Evolutionary conservation across 345 rosid genomes (phyloP).

Genomic region (Citrus medica): DNA sequence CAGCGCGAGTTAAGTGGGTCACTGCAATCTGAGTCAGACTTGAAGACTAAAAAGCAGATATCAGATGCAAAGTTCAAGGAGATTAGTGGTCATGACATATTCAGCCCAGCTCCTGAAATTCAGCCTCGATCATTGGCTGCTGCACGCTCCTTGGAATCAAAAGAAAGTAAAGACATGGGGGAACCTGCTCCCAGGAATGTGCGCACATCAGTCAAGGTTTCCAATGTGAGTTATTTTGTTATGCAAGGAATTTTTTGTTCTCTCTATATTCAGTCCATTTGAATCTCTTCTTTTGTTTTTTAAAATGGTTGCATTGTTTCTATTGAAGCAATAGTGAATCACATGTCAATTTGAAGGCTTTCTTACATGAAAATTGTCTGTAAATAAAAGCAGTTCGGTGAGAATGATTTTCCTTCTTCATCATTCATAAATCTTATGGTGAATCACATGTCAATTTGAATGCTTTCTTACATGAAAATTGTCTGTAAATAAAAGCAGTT

Average conservation of each 20-base stretch:
- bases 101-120: slow-evolving; percentile 71
- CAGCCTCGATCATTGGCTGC: slow-evolving; percentile 65
- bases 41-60: slow-evolving; percentile 61
- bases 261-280: slow-evolving; percentile 5
- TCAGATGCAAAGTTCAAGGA: slow-evolving; percentile 79
- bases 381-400: background rate
- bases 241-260: background rate
- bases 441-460: no score
- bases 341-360: background rate
- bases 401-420: background rate
- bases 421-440: background rate
- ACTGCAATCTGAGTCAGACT: slow-evolving; percentile 53
- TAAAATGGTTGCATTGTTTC: background rate
- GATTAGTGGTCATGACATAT: slow-evolving; percentile 85
- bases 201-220: slow-evolving; percentile 73
- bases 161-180: slow-evolving; percentile 56
- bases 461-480: no score
- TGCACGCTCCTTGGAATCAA: slow-evolving; percentile 45
- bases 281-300: background rate
- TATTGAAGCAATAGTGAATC: background rate
- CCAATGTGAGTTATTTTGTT: slow-evolving; percentile 48
- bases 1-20: slow-evolving; percentile 81
- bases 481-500: no score
- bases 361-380: background rate
- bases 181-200: slow-evolving; percentile 65